These are phyloP conservation scores for Stylonectria norvegica DNA, from an alignment of 2,329 filamentous ascomycete species.

Conservation along the genomic window DNA sequence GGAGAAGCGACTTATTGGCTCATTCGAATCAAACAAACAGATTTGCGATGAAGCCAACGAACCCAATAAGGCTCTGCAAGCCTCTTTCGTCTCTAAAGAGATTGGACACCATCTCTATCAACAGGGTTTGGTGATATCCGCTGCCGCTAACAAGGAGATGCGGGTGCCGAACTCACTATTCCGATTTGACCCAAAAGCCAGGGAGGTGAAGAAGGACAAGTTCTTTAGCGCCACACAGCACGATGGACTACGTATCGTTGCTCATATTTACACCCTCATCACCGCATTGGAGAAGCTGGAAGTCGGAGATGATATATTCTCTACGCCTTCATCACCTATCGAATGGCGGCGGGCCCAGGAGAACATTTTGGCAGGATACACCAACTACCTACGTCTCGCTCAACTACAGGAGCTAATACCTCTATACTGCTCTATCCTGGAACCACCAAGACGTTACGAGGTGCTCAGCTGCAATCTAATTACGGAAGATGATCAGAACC, in stretches of 20 bases:
- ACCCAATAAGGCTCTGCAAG: slow-evolving; percentile 73
- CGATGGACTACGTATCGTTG: slow-evolving; percentile 64
- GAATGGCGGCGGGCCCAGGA: slow-evolving; percentile 54
- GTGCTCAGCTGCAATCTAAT: slow-evolving; percentile 75
- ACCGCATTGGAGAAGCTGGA: slow-evolving; percentile 63
- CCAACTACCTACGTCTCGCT: slow-evolving; percentile 70
- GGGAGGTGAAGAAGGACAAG: slow-evolving; percentile 40
- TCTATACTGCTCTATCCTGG: slow-evolving; percentile 79
- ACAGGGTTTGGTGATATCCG: slow-evolving; percentile 47
- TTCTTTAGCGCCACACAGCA: slow-evolving; percentile 56
- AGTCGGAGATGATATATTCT: slow-evolving; percentile 14
- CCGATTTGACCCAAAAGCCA: slow-evolving; percentile 19
- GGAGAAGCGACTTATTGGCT: slow-evolving; percentile 57
- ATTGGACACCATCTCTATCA: slow-evolving; percentile 56
- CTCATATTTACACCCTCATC: slow-evolving; percentile 63
- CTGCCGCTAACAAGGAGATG: slow-evolving; percentile 19
- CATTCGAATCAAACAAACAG: slow-evolving; percentile 53
- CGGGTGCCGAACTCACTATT: slow-evolving; percentile 32
- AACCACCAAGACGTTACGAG: slow-evolving; percentile 60
- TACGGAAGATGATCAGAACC: slow-evolving; percentile 61
- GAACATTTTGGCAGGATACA: slow-evolving; percentile 77
- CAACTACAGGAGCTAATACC: slow-evolving; percentile 77
- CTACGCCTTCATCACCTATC: slow-evolving; percentile 10
- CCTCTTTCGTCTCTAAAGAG: slow-evolving; percentile 66
- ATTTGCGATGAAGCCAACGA: slow-evolving; percentile 57